phyloP scores from a whole-genome alignment of 2,329 filamentous ascomycete species.

The Alternaria ventricosa region DNA sequence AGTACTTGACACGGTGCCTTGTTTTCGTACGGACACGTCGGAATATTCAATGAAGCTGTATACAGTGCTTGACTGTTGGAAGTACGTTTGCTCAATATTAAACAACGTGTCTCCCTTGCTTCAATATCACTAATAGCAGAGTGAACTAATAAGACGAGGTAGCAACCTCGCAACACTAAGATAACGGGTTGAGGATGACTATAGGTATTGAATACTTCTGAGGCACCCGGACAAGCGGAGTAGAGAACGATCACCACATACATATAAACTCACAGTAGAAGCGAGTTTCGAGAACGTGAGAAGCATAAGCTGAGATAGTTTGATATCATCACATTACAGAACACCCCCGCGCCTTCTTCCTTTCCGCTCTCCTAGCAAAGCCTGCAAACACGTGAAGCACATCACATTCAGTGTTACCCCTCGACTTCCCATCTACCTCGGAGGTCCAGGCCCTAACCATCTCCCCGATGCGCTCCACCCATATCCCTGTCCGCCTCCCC shows the following conservation, averaged over 20 bases:
- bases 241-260: neutral
- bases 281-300: neutral
- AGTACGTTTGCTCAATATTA: neutral
- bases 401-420: neutral
- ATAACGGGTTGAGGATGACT: neutral
- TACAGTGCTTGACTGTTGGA: neutral
- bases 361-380: neutral
- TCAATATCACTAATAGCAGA: neutral
- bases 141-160: fast-evolving
- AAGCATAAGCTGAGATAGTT: fast-evolving
- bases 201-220: no score
- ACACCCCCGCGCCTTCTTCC: no score
- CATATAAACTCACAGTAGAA: neutral
- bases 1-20: neutral
- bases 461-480: neutral
- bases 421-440: neutral
- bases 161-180: neutral
- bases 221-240: no score
- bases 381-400: neutral
- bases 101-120: neutral
- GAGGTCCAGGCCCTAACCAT: neutral
- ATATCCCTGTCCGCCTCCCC: neutral
- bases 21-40: neutral
- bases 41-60: neutral
- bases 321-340: no score